phyloP scores from a whole-genome alignment of 148 eudicot species.

The Polygonum aviculare region DNA sequence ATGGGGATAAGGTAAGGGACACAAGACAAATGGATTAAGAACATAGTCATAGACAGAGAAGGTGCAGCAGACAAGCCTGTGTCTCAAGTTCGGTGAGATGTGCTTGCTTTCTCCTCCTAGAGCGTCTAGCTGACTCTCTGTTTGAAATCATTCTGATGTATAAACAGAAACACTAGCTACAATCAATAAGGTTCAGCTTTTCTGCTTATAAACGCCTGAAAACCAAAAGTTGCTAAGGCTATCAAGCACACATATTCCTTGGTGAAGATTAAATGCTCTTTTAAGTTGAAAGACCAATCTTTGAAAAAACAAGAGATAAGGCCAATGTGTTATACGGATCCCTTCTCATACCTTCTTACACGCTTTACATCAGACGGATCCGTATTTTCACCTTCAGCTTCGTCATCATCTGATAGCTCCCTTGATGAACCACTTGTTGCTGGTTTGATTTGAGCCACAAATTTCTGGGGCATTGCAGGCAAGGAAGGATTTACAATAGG shows the following conservation, averaged over 20 bases:
- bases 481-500: conserved; percentile 48
- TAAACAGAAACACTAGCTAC: conserved; percentile 7
- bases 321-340: background rate
- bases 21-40: background rate
- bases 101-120: conserved; percentile 95
- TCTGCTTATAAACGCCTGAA: background rate
- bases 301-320: background rate
- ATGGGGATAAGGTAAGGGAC: background rate
- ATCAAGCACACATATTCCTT: background rate
- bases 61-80: conserved; percentile 38
- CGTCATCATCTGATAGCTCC: conserved; percentile 88
- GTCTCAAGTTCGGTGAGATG: conserved; percentile 93
- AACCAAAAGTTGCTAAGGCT: background rate
- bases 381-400: conserved; percentile 62
- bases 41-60: background rate
- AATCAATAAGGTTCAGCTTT: background rate
- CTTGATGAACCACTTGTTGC: conserved; percentile 85
- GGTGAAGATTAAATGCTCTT: background rate
- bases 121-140: conserved; percentile 96
- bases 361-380: conserved; percentile 82
- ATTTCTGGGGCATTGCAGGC: conserved; percentile 49
- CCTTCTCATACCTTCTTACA: conserved; percentile 47
- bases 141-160: conserved; percentile 87
- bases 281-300: background rate
- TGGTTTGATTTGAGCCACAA: conserved; percentile 52